phyloP scores from a whole-genome alignment of 208 protist species.

The Blechomonas ayalai region DNA sequence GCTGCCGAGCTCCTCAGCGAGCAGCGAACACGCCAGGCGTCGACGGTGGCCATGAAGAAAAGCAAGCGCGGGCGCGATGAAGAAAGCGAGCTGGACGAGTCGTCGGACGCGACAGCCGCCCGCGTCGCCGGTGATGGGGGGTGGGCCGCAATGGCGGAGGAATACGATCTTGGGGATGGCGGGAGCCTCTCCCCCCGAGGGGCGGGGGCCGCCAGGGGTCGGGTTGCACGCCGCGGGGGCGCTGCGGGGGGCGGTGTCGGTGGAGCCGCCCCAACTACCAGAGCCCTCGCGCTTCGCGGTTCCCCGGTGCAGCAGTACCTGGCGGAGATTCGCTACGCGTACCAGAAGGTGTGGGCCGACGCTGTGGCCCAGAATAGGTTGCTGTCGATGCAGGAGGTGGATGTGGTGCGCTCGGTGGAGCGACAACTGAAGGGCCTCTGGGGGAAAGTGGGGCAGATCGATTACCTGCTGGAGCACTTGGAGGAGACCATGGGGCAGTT shows the following conservation, averaged over 20 bases:
- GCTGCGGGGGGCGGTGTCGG: slow-evolving; percentile 10
- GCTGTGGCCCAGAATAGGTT: slow-evolving; percentile 23
- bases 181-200: too few relatives aligned
- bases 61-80: too few relatives aligned
- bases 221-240: slow-evolving; percentile 6
- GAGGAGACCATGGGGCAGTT: not conserved
- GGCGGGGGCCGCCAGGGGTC: too few relatives aligned
- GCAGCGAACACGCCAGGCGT: too few relatives aligned
- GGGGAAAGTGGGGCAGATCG: slow-evolving; percentile 6
- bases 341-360: slow-evolving; percentile 25
- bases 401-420: slow-evolving; percentile 35
- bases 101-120: too few relatives aligned
- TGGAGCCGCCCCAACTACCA: not conserved
- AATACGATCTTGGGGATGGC: too few relatives aligned
- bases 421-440: slow-evolving; percentile 1
- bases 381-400: slow-evolving; percentile 32
- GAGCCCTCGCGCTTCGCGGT: slow-evolving; percentile 5
- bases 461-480: slow-evolving; percentile 4
- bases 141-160: too few relatives aligned
- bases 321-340: slow-evolving; percentile 48
- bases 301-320: slow-evolving; percentile 36
- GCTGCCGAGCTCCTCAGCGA: not conserved
- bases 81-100: too few relatives aligned
- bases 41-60: too few relatives aligned
- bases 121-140: too few relatives aligned